Base-by-base conservation (phyloP, 75 land plant species). In the Chamaecyparis obtusa region DNA sequence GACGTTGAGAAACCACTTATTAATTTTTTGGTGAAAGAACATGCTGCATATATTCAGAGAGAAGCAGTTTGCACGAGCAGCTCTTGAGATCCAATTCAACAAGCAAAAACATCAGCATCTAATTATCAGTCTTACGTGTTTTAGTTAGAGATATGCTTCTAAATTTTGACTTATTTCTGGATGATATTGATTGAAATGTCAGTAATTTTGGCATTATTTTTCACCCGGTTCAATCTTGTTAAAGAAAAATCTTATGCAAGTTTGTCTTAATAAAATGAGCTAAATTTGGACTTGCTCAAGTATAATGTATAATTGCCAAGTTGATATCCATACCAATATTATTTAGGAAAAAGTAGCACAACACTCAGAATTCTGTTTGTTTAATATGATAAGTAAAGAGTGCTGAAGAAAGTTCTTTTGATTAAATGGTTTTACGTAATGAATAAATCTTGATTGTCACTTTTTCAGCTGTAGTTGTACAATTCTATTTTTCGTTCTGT, bases 1-100 rank as follows among this genome's bases (percentile, higher is more conserved):
- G 97, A 95, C 87, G 93, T 97, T 9, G 99, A 97, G 88, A 88
- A 87, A 19, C 92, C 90, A 32, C 92, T 97, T n/a, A 92, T 96
- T 33, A 85, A 93, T 33, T 93, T 92, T 41, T 83, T 97, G 48
- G 87, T 92, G 36, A 89, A 87, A 44, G 89, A 36, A 36, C 99
- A 97, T 75, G 41, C 88, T 19, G 80, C 86, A 49, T 92, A 94
- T 32, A 81, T 81, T n/a, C 51, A 19, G n/a, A 37, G 44, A 27
- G 49, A 19, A 15, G 37, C 48, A 81, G 46, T 81, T 81, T 2
- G n/a, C n/a, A 81, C 44, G 27, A 27, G 46, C 37, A 81, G 46
- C 83, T 49, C 24, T 41, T 46, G 49, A 46, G 54, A 41, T 81
- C 30, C 13, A 46, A 11, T n/a, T 44, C 9, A 78, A 21, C 30